phyloP scores from a whole-genome alignment of 2,329 filamentous ascomycete species.

The Fusarium graminum region DNA sequence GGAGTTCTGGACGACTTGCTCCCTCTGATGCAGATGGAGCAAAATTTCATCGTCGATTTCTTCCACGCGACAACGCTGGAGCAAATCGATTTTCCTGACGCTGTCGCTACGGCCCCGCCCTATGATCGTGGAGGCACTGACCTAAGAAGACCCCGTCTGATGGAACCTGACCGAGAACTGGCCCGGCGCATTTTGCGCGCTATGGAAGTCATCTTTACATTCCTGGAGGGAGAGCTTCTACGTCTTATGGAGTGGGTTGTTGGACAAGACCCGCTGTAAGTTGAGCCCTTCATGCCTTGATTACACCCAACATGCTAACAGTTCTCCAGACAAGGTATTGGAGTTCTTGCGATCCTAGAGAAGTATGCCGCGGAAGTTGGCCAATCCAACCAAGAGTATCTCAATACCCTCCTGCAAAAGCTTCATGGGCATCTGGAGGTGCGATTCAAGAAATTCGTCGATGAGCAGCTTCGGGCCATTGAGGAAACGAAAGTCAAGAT shows the following conservation, averaged over 20 bases:
- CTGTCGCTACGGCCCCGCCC: constrained; percentile 75
- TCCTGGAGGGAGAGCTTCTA: constrained; percentile 83
- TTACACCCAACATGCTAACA: constrained; percentile 28
- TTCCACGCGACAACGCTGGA: constrained; percentile 93
- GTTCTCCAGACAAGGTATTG: constrained; percentile 83
- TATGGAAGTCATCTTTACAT: constrained; percentile 90
- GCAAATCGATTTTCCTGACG: constrained; percentile 84
- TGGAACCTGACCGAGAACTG: constrained; percentile 89
- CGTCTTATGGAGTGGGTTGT: constrained; percentile 87
- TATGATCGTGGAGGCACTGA: constrained; percentile 78
- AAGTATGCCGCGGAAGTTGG: constrained; percentile 82
- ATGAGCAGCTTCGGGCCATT: constrained; percentile 94
- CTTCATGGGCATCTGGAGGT: constrained; percentile 79
- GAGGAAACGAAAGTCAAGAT: constrained; percentile 99
- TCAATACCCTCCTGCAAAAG: constrained; percentile 83
- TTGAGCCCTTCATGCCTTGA: constrained; percentile 40
- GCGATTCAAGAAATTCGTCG: constrained; percentile 88
- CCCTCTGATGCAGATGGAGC: constrained; percentile 88
- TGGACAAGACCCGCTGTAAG: constrained; percentile 83
- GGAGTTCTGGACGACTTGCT: constrained; percentile 84
- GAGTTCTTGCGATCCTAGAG: constrained; percentile 84
- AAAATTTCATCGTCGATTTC: constrained; percentile 97
- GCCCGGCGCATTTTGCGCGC: constrained; percentile 86
- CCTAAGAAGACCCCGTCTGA: constrained; percentile 78
- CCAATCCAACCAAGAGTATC: constrained; percentile 93